Evolutionary conservation across 768 basidiomycete species (phyloP), one percentile per base, ranked within the genome.

Genomic region (Cystofilobasidium macerans): DNA sequence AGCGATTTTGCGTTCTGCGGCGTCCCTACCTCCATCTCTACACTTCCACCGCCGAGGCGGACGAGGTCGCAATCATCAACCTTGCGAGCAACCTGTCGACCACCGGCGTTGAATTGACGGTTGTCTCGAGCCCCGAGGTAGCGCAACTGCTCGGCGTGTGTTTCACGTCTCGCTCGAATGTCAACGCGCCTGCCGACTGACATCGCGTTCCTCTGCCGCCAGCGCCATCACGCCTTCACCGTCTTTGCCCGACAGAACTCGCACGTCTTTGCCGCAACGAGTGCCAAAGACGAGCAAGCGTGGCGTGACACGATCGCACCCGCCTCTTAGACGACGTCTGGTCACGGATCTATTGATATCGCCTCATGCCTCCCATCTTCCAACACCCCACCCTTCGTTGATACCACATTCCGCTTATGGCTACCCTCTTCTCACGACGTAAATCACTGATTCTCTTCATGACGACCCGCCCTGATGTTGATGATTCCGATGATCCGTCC

Each of bases 21-120:
- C 93, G 94, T 71, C 94, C 94, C 0, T 93, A 95, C 76, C 81
- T 98, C 9, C 84, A 90, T 70, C 79, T 95, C 62, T 95, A 92
- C 76, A 79, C 81, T n/a, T 84, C 85, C 69, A 87, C 87, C 8
- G 85, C 84, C 70, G 90, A 95, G 74, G 75, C 86, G 13, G 88
- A 92, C 70, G 91, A 95, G 75, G 78, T 84, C 35, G 61, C 73
- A 18, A 78, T 93, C 61, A 84, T 97, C 73, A 89, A 87, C 75
- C 81, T 97, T 61, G 81, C 79, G 45, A 87, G 87, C 36, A 89
- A 90, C 51, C 89, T 87, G 71, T 83, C 95, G 22, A 88, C 89
- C 73, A 83, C 83, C 71, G 18, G 28, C 2, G 53, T 53, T 24
- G 59, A 54, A 2, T 43, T 61, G 13, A 36, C 53, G 18, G 51